Evolutionary conservation across 495 filamentous ascomycete genomes (phyloP), one percentile per base, ranked within the genome.

Genomic region (Annulohypoxylon stygium): DNA sequence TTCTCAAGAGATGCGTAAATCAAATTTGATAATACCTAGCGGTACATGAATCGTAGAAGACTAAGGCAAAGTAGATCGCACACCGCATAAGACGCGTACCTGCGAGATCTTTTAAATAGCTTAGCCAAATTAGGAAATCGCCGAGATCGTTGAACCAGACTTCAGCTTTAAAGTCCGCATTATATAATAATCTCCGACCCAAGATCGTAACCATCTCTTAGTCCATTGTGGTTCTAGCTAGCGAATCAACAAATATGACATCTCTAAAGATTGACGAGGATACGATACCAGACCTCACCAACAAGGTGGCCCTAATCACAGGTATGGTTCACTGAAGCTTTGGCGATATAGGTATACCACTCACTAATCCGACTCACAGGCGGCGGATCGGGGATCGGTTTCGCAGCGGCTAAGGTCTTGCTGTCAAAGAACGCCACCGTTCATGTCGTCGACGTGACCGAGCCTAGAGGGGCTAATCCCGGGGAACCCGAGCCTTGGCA

Each of bases 101-200:
- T 48, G 43, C 43, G 5, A 7, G 43, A n/a, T 48, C 43, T 7
- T 48, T 48, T 48, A 20, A 48, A 48, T 48, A 39, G 37, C 14
- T 48, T n/a, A 48, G 43, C 43, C 43, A 48, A n/a, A 48, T 48
- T 48, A 48, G 43, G 43, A 48, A 48, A 48, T 48, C 43, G n/a
- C 43, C 43, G 43, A 48, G 43, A 48, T 16, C 43, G 16, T 16
- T 7, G 43, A 18, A 48, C 6, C 30, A 30, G 7, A 48, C 18
- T 48, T n/a, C 14, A 48, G 16, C 43, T 20, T 7, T n/a, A 7
- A 48, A 48, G 43, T 12, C 7, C n/a, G 43, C 5, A 16, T 48
- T 18, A 18, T 48, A 18, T 18, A 7, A 48, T 12, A n/a, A 48
- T 48, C 12, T 16, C 43, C 2, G n/a, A 48, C 43, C 43, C 12